Base-by-base conservation (phyloP, 2,329 filamentous ascomycete genomes). In the Cadophora luteo-olivacea region DNA sequence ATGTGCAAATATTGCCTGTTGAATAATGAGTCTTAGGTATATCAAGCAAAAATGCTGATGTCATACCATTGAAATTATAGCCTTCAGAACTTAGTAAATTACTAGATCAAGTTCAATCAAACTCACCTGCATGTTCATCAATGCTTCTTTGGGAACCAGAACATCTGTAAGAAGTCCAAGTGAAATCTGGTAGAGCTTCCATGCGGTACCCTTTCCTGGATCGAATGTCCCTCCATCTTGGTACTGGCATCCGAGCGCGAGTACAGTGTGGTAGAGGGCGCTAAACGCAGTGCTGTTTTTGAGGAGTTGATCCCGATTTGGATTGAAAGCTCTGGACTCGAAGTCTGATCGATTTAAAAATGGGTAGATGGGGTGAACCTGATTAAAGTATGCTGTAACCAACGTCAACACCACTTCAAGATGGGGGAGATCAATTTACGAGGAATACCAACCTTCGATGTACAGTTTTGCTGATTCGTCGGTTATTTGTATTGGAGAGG, bases 331-430 rank as follows among this genome's bases (percentile, higher is more conserved):
- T 22, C 76, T 75, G 0, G 74, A 67, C 68, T 82, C 78, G 64
- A 83, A 83, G 4, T 72, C 61, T 19, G 69, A 61, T 38, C 74
- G 76, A 57, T 82, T 79, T 1, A 83, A 75, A 65, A 83, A 82
- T 0, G 82, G 80, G 67, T 81, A 80, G 0, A 81, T 51, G 0
- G 78, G 78, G 66, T 83, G 81, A 1, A 81, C 71, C 11, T 78
- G 75, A 1, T 79, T 73, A 65, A 83, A 83, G 72, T 82, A 83
- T 29, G 75, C 77, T 80, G 48, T 9, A 24, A 2, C 4, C 0
- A 8, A 57, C 16, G 57, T 68, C 12, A 64, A 24, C 55, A 60
- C 29, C 55, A 36, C 22, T 61, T 52, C 22, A 36, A 36, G 33
- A 4, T 36, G 33, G 33, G 5, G 33, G 11, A 36, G 4, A 36